Conservation (phyloP, 805 yeast species). For the Saturnispora kantuleensis region DNA sequence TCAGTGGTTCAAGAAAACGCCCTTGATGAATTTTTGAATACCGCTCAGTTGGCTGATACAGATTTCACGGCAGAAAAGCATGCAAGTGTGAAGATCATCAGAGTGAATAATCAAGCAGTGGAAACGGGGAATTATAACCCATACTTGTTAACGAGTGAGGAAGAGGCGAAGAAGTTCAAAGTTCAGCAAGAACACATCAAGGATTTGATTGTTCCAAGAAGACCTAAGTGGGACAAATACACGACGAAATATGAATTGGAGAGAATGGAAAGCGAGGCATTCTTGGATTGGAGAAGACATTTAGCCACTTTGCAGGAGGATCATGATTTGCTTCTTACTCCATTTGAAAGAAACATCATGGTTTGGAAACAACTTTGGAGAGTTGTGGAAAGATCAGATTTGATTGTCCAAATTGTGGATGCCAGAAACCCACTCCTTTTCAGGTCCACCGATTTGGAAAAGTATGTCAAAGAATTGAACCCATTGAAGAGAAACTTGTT, state of each 20-base stretch:
- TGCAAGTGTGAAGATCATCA: constrained; percentile 74
- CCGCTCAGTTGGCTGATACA: constrained; percentile 93
- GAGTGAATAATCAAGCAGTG: constrained; percentile 65
- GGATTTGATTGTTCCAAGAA: constrained; percentile 76
- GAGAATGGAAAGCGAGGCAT: constrained; percentile 80
- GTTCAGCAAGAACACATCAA: constrained; percentile 59
- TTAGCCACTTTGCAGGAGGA: constrained; percentile 78
- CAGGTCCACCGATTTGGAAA: constrained; percentile 76
- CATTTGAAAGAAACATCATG: constrained; percentile 93
- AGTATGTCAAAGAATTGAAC: constrained; percentile 68
- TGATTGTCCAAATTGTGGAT: constrained; percentile 94
- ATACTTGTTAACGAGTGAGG: constrained; percentile 54
- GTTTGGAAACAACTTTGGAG: constrained; percentile 99
- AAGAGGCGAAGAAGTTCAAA: constrained; percentile 48
- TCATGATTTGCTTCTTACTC: constrained; percentile 80
- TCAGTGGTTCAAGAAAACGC: constrained; percentile 94
- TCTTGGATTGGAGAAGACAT: constrained; percentile 88
- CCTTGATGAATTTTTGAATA: constrained; percentile 85
- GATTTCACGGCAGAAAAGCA: constrained; percentile 91
- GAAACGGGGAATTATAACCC: constrained; percentile 44
- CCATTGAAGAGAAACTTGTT: constrained; percentile 70
- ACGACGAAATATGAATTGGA: constrained; percentile 74
- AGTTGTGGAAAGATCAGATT: constrained; percentile 89
- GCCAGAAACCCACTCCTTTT: constrained; percentile 90
- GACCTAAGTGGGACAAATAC: constrained; percentile 75